phyloP scores from a whole-genome alignment of 1,139 yeast species.

The Lodderomyces beijingensis region DNA sequence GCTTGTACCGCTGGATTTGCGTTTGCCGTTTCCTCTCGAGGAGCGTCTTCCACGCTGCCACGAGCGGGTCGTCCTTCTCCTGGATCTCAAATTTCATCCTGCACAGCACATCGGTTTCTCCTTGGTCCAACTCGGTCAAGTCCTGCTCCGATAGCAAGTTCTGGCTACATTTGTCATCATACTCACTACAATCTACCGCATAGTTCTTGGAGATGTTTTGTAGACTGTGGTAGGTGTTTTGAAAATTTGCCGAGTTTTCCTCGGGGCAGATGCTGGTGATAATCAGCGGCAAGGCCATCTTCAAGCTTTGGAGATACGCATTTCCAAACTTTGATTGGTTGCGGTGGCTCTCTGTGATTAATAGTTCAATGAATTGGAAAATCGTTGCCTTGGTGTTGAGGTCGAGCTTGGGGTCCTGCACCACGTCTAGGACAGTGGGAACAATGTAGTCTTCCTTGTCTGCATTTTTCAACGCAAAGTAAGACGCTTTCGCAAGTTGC shows the following conservation, averaged over 20 bases:
- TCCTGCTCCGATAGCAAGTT: slow-evolving; percentile 33
- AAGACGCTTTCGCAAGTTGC: slow-evolving; percentile 51
- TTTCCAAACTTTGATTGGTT: slow-evolving; percentile 30
- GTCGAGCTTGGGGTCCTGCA: slow-evolving; percentile 45
- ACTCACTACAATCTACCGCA: slow-evolving; percentile 27
- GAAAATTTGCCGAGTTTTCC: slow-evolving; percentile 46
- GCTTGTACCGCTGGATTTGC: slow-evolving; percentile 42
- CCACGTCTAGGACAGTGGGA: slow-evolving; percentile 64
- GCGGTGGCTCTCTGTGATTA: slow-evolving; percentile 37
- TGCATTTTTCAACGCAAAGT: slow-evolving; percentile 53
- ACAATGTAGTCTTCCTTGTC: slow-evolving; percentile 71
- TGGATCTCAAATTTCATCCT: slow-evolving; percentile 13
- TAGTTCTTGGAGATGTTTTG: slow-evolving; percentile 35
- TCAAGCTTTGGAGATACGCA: slow-evolving; percentile 46
- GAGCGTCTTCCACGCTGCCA: slow-evolving; percentile 47
- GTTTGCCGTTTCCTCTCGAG: slow-evolving; percentile 47
- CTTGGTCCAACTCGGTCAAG: slow-evolving; percentile 7
- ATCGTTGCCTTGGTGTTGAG: slow-evolving; percentile 63
- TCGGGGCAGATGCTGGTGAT: slow-evolving; percentile 51
- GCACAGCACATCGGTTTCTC: slow-evolving; percentile 1
- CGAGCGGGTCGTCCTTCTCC: slow-evolving; percentile 29
- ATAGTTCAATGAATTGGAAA: slow-evolving; percentile 63
- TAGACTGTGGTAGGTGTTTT: slow-evolving; percentile 37
- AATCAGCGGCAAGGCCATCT: slow-evolving; percentile 41
- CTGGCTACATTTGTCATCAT: slow-evolving; percentile 22